Evolutionary conservation across 176 grass and related monocot genomes (phyloP).

Genomic region (Triticum aestivum): DNA sequence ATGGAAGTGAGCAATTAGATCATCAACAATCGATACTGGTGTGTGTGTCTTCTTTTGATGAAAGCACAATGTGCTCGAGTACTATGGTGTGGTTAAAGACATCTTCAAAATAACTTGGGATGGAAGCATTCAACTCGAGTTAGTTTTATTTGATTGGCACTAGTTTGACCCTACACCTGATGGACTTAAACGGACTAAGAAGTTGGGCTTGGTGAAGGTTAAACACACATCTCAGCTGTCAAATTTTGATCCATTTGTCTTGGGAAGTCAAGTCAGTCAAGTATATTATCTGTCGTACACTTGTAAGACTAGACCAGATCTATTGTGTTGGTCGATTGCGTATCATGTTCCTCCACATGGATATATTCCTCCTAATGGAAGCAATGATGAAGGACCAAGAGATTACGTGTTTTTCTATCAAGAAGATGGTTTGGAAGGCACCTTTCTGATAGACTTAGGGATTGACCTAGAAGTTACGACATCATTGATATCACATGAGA

Average conservation of each 20-base stretch:
- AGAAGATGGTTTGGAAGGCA: conserved; percentile 6
- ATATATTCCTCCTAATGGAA: background rate
- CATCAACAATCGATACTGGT: background rate
- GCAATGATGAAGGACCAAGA: background rate
- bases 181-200: background rate
- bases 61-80: background rate
- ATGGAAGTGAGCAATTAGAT: background rate
- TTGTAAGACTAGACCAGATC: background rate
- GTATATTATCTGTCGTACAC: background rate
- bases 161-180: background rate
- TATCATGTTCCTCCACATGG: background rate
- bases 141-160: background rate
- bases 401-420: background rate
- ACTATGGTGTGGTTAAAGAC: background rate
- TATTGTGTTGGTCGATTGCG: background rate
- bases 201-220: background rate
- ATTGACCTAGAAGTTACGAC: background rate
- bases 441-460: background rate
- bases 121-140: background rate
- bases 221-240: background rate
- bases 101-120: background rate
- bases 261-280: background rate
- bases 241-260: background rate
- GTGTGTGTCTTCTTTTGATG: background rate
- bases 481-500: background rate